Percentiles rank a stretch among this genome's conserved stretches.
These are phyloP conservation scores for Penicillium egyptiacum DNA, from an alignment of 495 filamentous ascomycete species.

Conservation along the genomic window DNA sequence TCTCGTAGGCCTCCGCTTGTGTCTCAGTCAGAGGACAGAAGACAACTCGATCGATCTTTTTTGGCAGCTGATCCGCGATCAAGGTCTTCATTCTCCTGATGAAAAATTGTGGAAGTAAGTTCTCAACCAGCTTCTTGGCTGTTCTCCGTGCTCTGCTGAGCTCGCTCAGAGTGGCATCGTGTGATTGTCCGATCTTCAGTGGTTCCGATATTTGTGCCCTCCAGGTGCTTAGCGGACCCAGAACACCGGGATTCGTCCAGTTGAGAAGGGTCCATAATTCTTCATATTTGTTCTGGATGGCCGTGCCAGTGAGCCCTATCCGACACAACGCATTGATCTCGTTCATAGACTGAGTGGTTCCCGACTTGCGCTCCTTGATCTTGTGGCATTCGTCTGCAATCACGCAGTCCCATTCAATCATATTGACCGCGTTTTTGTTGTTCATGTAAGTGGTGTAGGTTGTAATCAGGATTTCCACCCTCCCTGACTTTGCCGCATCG, in stretches of 20 bases:
- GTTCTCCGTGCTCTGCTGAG: constrained; percentile 78
- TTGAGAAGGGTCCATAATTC: constrained; percentile 96
- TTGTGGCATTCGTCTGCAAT: constrained; percentile 94
- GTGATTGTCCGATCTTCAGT: constrained; percentile 81
- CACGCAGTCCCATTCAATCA: constrained; percentile 92
- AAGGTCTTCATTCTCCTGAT: constrained; percentile 89
- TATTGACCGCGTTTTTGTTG: constrained; percentile 73
- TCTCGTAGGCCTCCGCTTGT: constrained; percentile 84
- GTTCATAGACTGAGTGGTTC: constrained; percentile 84
- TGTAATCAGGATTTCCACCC: constrained; percentile 86
- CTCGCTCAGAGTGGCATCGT: constrained; percentile 85
- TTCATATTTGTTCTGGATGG: constrained; percentile 97
- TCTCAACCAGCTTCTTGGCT: constrained; percentile 80
- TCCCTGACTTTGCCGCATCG: constrained; percentile 69
- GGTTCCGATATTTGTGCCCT: constrained; percentile 73
- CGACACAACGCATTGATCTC: constrained; percentile 88
- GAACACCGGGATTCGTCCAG: constrained; percentile 90
- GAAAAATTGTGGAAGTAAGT: constrained; percentile 90
- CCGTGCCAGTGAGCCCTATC: constrained; percentile 92
- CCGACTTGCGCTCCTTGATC: constrained; percentile 79
- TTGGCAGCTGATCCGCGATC: constrained; percentile 92
- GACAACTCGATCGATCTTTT: constrained; percentile 91
- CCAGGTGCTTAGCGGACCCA: constrained; percentile 81
- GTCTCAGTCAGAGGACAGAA: constrained; percentile 88
- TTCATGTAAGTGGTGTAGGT: constrained; percentile 87